These are phyloP conservation scores for Leccinum fuscescens DNA, from an alignment of 1,284 basidiomycete species.

Conservation along the genomic window DNA sequence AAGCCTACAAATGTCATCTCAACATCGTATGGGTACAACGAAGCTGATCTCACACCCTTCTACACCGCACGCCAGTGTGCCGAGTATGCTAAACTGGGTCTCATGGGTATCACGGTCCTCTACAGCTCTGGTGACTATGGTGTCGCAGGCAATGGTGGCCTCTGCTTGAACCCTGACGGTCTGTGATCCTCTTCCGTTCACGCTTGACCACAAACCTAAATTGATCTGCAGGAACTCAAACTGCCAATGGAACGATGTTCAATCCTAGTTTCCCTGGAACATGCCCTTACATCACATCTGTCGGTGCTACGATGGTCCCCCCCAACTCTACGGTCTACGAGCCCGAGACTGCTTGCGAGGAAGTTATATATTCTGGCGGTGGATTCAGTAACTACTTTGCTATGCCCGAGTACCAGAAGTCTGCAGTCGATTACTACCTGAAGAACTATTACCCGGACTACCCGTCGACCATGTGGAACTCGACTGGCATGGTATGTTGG, in stretches of 20 bases:
- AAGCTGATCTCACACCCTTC: slow-evolving; percentile 39
- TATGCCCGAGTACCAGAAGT: slow-evolving; percentile 38
- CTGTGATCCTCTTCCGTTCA: neutral
- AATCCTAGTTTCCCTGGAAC: slow-evolving; percentile 53
- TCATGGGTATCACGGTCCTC: slow-evolving; percentile 41
- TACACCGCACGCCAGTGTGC: slow-evolving; percentile 45
- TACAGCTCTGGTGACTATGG: slow-evolving; percentile 42
- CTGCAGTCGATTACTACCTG: slow-evolving; percentile 35
- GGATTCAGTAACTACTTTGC: slow-evolving; percentile 46
- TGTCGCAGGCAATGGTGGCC: slow-evolving; percentile 36
- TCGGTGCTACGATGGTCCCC: slow-evolving; percentile 56
- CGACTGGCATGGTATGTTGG: slow-evolving; percentile 37
- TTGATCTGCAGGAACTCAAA: slow-evolving; percentile 23
- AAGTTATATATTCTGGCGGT: slow-evolving; percentile 45
- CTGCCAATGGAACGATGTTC: slow-evolving; percentile 33
- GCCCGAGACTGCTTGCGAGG: slow-evolving; percentile 39
- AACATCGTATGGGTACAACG: slow-evolving; percentile 42
- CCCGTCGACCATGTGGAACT: slow-evolving; percentile 43
- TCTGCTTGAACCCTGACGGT: slow-evolving; percentile 33
- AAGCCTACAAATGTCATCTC: slow-evolving; percentile 42
- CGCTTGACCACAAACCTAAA: neutral
- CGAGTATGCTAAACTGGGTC: slow-evolving; percentile 47
- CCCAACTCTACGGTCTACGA: slow-evolving; percentile 37
- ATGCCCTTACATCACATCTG: slow-evolving; percentile 57
- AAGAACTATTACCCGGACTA: slow-evolving; percentile 30